Conservation (phyloP, 23 red algal species). For the Gracilaria domingensis region DNA sequence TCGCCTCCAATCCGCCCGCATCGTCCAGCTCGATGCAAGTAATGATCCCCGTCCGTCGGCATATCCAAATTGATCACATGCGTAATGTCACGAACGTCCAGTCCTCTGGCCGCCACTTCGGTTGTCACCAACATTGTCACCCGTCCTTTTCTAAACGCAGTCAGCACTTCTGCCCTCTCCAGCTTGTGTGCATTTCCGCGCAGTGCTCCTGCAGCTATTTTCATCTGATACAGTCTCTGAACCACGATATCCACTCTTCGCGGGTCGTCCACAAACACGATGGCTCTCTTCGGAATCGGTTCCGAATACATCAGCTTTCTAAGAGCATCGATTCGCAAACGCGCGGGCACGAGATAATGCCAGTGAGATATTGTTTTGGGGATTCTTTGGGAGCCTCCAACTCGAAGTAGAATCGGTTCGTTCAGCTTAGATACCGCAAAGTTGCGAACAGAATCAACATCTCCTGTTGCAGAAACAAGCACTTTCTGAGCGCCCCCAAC, state of each 20-base stretch:
- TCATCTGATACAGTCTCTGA: slow-evolving; percentile 67
- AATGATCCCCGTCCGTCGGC: slow-evolving; percentile 92
- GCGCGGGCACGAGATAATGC: slow-evolving; percentile 71
- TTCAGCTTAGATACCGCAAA: slow-evolving; percentile 56
- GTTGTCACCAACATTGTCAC: slow-evolving; percentile 81
- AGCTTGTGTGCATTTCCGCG: slow-evolving; percentile 83
- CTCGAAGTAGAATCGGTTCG: slow-evolving; percentile 59
- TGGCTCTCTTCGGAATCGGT: slow-evolving; percentile 54
- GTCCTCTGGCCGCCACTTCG: slow-evolving; percentile 91
- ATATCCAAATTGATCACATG: slow-evolving; percentile 96
- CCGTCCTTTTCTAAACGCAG: slow-evolving; percentile 71
- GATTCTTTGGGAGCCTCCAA: slow-evolving; percentile 64
- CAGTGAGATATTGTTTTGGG: slow-evolving; percentile 78
- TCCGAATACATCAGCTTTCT: slow-evolving; percentile 69
- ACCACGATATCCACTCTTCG: slow-evolving; percentile 76
- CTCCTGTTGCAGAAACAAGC: slow-evolving; percentile 81
- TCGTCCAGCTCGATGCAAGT: slow-evolving; percentile 92
- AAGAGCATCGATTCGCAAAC: slow-evolving; percentile 74
- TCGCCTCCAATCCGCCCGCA: slow-evolving; percentile 74
- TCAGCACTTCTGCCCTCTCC: slow-evolving; percentile 81
- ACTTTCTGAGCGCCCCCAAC: slow-evolving; percentile 61
- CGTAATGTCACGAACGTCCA: slow-evolving; percentile 88
- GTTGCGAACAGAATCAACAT: slow-evolving; percentile 62
- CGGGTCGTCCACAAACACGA: slow-evolving; percentile 85
- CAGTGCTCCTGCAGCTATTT: slow-evolving; percentile 63